Evolutionary conservation across 495 filamentous ascomycete species (phyloP), one percentile per base, ranked within the genome.

Genomic region (Annulohypoxylon moriforme): DNA sequence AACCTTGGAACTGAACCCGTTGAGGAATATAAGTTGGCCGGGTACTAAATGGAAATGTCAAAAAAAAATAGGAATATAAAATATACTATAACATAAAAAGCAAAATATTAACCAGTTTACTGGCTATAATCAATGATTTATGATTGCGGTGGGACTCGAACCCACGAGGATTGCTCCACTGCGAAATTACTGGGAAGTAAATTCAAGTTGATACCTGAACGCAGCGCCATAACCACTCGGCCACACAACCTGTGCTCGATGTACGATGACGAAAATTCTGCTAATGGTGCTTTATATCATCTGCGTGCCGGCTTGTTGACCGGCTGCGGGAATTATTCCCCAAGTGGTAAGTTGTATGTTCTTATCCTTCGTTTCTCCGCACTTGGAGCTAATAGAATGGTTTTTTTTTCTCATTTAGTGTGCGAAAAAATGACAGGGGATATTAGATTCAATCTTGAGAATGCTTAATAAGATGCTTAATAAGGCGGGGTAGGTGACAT

Each of bases 81-180:
- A 36, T 5, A 1, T 1, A 9, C 10, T 36, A 36, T 5, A 29
- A 36, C 1, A 18, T 18, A 44, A 44, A 44, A 44, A 18, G n/a
- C 20, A 5, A 20, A 44, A 8, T 7, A 44, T 18, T 18, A 44
- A 44, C 8, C 40, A 44, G 40, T 44, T 44, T 20, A 44, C 40
- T 44, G 40, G 8, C 20, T 44, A 18, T 44, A 44, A 44, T 20
- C 40, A 44, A 42, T 20, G 16, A 44, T 20, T 42, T 1, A 40
- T 77, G 77, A 78, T 71, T 62, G 70, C 69, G 73, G 78, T 80
- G 78, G 78, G 78, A 80, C 76, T 80, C 78, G 78, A 80, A 80
- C 78, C 78, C 77, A 80, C 77, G 78, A 76, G 72, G 74, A 76
- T 80, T 80, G 74, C 75, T 78, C 78, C 75, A 77, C 70, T 76